Conservation (phyloP, 2,329 filamentous ascomycete genomes). For the Sordariomycetes sp. region DNA sequence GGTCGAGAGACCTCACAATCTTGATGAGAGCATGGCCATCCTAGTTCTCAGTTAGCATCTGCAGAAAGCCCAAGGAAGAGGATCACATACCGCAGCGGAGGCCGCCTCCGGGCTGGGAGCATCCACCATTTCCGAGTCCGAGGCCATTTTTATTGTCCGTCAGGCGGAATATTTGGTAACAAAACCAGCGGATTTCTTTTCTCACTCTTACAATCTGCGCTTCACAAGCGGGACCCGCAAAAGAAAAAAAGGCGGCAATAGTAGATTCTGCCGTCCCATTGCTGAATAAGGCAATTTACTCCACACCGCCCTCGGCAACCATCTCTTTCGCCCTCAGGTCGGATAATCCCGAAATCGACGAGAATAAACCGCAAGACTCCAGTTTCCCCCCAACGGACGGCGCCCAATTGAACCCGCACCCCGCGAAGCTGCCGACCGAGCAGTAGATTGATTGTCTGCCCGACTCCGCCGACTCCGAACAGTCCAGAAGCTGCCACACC, state of each 20-base stretch:
- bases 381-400: background rate
- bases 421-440: background rate
- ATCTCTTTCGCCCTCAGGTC: slow-evolving; percentile 1
- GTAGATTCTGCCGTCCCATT: background rate
- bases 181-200: background rate
- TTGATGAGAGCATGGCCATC: slow-evolving; percentile 31
- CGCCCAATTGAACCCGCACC: background rate
- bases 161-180: background rate
- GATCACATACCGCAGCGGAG: background rate
- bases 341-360: background rate
- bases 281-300: background rate
- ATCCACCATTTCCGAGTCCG: slow-evolving; percentile 4
- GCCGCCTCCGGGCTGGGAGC: background rate
- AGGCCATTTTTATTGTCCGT: background rate
- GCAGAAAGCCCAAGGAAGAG: background rate
- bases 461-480: background rate
- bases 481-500: slow-evolving; percentile 7
- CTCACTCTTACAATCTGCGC: background rate
- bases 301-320: slow-evolving; percentile 3
- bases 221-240: background rate
- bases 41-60: background rate
- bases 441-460: background rate
- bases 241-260: background rate
- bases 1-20: slow-evolving; percentile 43
- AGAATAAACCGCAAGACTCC: slow-evolving; percentile 5